phyloP scores from a whole-genome alignment of 768 basidiomycete genomes.

The Leccinum disarticulatum region DNA sequence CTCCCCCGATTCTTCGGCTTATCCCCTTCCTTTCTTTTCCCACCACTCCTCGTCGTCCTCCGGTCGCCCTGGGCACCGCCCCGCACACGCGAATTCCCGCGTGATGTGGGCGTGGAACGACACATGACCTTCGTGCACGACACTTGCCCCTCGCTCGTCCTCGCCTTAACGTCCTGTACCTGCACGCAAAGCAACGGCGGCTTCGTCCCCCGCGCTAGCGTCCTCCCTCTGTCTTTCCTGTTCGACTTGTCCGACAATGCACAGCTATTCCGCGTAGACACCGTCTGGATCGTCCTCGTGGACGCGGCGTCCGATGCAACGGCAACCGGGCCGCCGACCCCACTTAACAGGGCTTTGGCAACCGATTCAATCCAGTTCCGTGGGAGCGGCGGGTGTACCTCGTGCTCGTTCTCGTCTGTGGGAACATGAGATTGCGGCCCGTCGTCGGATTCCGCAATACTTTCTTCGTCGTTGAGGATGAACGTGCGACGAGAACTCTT shows the following conservation, averaged over 20 bases:
- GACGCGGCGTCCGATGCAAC: constrained; percentile 33
- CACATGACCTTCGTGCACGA: constrained; percentile 60
- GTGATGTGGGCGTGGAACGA: constrained; percentile 67
- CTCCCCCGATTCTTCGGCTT: constrained; percentile 22
- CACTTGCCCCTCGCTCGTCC: constrained; percentile 37
- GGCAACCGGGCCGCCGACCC: constrained; percentile 39
- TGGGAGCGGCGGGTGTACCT: constrained; percentile 53
- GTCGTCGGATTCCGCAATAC: constrained; percentile 21
- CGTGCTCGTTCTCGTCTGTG: constrained; percentile 34
- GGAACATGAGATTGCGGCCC: constrained; percentile 27
- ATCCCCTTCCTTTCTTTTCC: constrained; percentile 26
- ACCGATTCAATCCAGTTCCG: constrained; percentile 71
- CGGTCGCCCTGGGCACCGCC: constrained; percentile 24
- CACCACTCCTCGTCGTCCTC: constrained; percentile 12
- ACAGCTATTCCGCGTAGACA: constrained; percentile 26
- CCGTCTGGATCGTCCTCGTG: constrained; percentile 18
- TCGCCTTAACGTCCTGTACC: constrained; percentile 32
- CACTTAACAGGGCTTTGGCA: constrained; percentile 61
- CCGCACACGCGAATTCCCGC: constrained; percentile 48
- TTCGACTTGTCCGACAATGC: constrained; percentile 29
- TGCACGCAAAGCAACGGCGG: constrained; percentile 37
- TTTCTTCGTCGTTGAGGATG: constrained; percentile 35
- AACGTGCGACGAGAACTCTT: constrained; percentile 34
- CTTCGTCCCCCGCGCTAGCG: constrained; percentile 2
- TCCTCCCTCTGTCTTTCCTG: constrained; percentile 19